Evolutionary conservation across 148 eudicot species (phyloP).

Genomic region (Rhododendron williamsianum): DNA sequence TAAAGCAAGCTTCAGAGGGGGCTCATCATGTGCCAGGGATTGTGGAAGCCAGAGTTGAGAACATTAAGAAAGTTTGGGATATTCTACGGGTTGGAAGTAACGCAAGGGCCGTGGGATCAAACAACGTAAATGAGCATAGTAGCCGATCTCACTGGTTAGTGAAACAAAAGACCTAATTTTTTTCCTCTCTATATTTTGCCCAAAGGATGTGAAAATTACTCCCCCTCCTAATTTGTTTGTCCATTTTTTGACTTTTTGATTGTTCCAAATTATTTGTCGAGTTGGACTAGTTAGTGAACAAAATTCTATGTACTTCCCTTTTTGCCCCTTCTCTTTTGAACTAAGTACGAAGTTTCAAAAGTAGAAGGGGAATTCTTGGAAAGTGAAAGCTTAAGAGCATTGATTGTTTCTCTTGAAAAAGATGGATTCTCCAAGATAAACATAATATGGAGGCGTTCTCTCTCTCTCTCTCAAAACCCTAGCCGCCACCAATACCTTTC

Average conservation of each 20-base stretch:
- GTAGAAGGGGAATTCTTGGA: background rate
- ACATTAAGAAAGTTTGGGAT: slow-evolving; percentile 75
- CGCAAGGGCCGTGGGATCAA: slow-evolving; percentile 87
- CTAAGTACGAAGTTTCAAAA: background rate
- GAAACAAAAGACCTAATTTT: background rate
- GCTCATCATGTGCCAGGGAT: slow-evolving; percentile 75
- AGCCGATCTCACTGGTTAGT: slow-evolving; percentile 85
- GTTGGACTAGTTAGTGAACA: background rate
- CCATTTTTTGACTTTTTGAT: background rate
- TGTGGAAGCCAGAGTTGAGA: slow-evolving; percentile 73
- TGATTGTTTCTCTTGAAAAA: background rate
- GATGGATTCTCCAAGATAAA: background rate
- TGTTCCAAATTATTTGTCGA: background rate
- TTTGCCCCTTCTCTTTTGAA: background rate
- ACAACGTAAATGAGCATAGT: slow-evolving; percentile 88
- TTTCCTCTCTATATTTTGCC: background rate
- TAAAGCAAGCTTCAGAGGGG: slow-evolving; percentile 87
- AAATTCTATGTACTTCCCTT: background rate
- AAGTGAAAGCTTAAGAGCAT: background rate
- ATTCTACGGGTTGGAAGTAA: slow-evolving; percentile 74
- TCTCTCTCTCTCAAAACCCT: no score
- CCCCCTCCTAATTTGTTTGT: background rate
- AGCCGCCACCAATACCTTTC: no score
- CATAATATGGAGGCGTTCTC: no score
- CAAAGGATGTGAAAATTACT: background rate